phyloP scores from a whole-genome alignment of 2,329 filamentous ascomycete species.

The Exophiala aquamarina region DNA sequence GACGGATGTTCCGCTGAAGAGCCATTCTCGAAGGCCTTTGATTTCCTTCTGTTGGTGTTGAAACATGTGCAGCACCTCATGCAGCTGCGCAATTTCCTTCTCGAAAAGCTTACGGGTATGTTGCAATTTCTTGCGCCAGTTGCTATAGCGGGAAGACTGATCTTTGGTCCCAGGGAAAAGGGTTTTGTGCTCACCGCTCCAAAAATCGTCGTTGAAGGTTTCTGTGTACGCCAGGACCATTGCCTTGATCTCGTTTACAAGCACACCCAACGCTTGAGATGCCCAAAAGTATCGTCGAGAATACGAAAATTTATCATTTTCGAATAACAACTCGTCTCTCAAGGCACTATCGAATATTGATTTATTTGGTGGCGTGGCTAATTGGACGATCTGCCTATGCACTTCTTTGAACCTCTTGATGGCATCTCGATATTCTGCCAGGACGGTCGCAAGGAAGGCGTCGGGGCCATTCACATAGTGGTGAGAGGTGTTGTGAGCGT shows the following conservation, averaged over 20 bases:
- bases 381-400: conserved; percentile 56
- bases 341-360: conserved; percentile 28
- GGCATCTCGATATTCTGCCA: conserved; percentile 62
- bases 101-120: conserved; percentile 29
- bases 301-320: conserved; percentile 27
- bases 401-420: conserved; percentile 59
- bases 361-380: conserved; percentile 58
- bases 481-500: conserved; percentile 56
- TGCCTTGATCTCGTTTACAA: conserved; percentile 31
- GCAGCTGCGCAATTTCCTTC: conserved; percentile 44
- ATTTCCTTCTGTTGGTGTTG: conserved; percentile 54
- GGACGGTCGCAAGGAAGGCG: conserved; percentile 60
- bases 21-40: conserved; percentile 54
- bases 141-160: conserved; percentile 25
- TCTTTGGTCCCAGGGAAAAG: conserved; percentile 29
- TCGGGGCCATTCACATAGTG: conserved; percentile 62
- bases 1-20: conserved; percentile 62
- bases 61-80: conserved; percentile 61
- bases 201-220: conserved; percentile 30
- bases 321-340: conserved; percentile 28
- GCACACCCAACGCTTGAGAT: conserved; percentile 28
- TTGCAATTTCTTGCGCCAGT: conserved; percentile 30
- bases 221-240: conserved; percentile 28
- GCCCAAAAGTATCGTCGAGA: conserved; percentile 33
- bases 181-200: conserved; percentile 28